phyloP scores from a whole-genome alignment of 257 asterid species.

The Nicotiana paniculata region DNA sequence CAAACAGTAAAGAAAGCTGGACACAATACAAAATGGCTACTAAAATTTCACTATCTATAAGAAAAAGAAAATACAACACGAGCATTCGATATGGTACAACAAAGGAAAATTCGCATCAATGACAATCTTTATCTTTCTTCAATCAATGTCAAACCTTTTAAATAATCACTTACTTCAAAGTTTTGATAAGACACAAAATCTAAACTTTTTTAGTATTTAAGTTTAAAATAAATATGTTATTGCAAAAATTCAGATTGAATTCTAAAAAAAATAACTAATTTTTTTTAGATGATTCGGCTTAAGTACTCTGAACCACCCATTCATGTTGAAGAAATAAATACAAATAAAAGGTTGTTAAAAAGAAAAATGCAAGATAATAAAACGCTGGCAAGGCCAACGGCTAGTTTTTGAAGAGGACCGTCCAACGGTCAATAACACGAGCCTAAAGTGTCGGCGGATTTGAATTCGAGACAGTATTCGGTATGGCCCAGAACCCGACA shows the following conservation, averaged over 20 bases:
- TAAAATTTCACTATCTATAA: background rate
- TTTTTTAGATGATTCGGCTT: too few relatives aligned
- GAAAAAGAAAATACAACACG: background rate
- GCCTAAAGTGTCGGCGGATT: conserved; percentile 10
- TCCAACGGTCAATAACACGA: conserved; percentile 5
- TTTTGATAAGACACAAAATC: too few relatives aligned
- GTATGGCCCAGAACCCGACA: background rate
- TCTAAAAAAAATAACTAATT: too few relatives aligned
- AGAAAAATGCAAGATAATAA: background rate
- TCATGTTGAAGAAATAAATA: background rate
- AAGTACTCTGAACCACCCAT: background rate
- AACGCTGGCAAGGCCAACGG: conserved; percentile 7
- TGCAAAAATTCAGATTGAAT: too few relatives aligned
- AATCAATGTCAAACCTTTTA: too few relatives aligned
- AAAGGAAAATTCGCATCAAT: too few relatives aligned
- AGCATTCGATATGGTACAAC: background rate
- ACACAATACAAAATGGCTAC: too few relatives aligned
- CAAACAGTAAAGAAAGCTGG: too few relatives aligned
- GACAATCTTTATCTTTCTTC: too few relatives aligned
- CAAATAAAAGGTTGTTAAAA: background rate
- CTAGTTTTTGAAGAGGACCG: conserved; percentile 6
- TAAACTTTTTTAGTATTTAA: background rate
- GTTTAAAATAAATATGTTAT: background rate
- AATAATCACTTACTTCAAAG: too few relatives aligned
- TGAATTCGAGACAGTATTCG: background rate